Evolutionary conservation across 257 asterid genomes (phyloP).

Genomic region (Primulina huaijiensis): DNA sequence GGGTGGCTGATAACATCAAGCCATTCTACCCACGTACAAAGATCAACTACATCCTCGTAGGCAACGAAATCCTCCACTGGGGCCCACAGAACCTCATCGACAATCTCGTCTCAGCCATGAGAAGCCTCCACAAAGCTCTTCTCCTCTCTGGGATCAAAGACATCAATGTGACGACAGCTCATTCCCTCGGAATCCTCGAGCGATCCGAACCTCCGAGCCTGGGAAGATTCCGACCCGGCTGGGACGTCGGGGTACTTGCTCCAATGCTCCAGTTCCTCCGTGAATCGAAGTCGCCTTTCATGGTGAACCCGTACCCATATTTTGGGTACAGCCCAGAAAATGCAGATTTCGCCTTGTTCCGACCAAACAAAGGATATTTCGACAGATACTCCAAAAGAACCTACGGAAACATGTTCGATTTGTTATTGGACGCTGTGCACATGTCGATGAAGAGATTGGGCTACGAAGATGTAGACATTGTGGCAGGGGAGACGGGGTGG

Average conservation of each 20-base stretch:
- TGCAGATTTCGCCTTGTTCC: slow-evolving; percentile 46
- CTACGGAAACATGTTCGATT: slow-evolving; percentile 73
- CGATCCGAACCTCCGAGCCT: slow-evolving; percentile 63
- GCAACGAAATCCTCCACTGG: slow-evolving; percentile 92
- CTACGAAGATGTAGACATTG: slow-evolving; percentile 65
- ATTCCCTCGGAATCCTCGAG: slow-evolving; percentile 66
- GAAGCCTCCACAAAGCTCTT: slow-evolving; percentile 53
- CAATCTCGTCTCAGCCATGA: slow-evolving; percentile 76
- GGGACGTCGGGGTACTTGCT: slow-evolving; percentile 64
- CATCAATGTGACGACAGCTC: slow-evolving; percentile 72
- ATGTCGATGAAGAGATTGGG: slow-evolving; percentile 70
- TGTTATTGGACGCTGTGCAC: slow-evolving; percentile 64
- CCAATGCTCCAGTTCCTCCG: slow-evolving; percentile 65
- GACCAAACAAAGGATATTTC: slow-evolving; percentile 29
- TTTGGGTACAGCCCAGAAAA: slow-evolving; percentile 58
- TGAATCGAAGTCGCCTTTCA: slow-evolving; percentile 64
- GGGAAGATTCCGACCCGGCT: slow-evolving; percentile 71
- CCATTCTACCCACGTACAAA: slow-evolving; percentile 67
- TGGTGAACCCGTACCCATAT: slow-evolving; percentile 93
- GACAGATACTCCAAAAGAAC: slow-evolving; percentile 39
- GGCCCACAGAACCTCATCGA: slow-evolving; percentile 67
- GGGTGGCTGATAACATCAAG: slow-evolving; percentile 48
- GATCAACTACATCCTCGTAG: slow-evolving; percentile 68
- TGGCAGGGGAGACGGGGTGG: slow-evolving; percentile 93
- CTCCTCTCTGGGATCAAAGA: slow-evolving; percentile 29